Percentiles rank a stretch among this genome's conserved stretches.
phyloP scores from a whole-genome alignment of 371 early-diverging fungal species.

The Entomophthora muscae region DNA sequence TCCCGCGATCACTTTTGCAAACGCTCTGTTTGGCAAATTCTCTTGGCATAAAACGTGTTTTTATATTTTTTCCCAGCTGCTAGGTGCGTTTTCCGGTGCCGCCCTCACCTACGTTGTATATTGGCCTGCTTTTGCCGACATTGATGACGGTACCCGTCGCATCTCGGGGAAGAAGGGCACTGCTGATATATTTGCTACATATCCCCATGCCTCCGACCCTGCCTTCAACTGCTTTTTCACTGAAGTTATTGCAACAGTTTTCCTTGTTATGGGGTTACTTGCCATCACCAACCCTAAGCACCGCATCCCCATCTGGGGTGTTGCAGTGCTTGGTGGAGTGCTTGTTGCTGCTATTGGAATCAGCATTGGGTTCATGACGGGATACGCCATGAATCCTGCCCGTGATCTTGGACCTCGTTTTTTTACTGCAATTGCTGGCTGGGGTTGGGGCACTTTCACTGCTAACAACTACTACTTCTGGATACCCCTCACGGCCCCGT shows the following conservation, averaged over 20 bases:
- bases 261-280: constrained; percentile 47
- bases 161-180: constrained; percentile 22
- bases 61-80: constrained; percentile 36
- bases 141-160: constrained; percentile 35
- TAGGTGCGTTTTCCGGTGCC: constrained; percentile 51
- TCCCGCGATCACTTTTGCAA: constrained; percentile 54
- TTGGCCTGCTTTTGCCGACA: constrained; percentile 37
- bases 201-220: constrained; percentile 31
- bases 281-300: constrained; percentile 46
- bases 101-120: constrained; percentile 24
- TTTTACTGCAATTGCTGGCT: constrained; percentile 56
- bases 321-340: constrained; percentile 21
- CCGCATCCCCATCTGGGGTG: neutral
- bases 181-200: constrained; percentile 51
- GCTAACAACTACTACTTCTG: constrained; percentile 42
- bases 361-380: constrained; percentile 49
- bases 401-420: constrained; percentile 74
- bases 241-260: constrained; percentile 56
- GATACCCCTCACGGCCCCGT: constrained; percentile 58
- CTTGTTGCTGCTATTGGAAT: constrained; percentile 41
- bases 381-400: constrained; percentile 71
- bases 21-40: constrained; percentile 48
- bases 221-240: constrained; percentile 38
- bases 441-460: constrained; percentile 48
- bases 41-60: constrained; percentile 35